Evolutionary conservation across 2,329 filamentous ascomycete genomes (phyloP).

Genomic region (Byssochlamys sp.): DNA sequence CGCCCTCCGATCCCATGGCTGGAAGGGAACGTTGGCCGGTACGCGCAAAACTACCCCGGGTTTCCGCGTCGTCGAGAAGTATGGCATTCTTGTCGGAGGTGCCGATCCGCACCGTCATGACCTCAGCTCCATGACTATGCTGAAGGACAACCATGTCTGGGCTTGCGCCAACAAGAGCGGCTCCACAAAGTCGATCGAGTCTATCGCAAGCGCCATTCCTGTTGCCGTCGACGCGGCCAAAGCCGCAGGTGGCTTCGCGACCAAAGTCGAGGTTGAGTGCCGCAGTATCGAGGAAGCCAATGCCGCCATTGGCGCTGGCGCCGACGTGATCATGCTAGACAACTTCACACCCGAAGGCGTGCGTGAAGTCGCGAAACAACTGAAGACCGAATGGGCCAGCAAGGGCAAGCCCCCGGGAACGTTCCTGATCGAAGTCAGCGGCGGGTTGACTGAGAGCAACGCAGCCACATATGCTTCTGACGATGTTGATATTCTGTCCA

Average conservation of each 20-base stretch:
- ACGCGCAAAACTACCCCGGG: slow-evolving; percentile 96
- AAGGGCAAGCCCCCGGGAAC: slow-evolving; percentile 52
- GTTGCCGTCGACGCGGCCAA: slow-evolving; percentile 77
- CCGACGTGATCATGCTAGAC: slow-evolving; percentile 94
- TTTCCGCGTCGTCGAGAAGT: slow-evolving; percentile 92
- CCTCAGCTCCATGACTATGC: slow-evolving; percentile 89
- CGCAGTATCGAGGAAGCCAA: slow-evolving; percentile 79
- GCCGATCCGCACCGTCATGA: slow-evolving; percentile 89
- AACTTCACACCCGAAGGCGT: slow-evolving; percentile 81
- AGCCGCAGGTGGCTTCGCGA: slow-evolving; percentile 72
- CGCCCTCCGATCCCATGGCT: slow-evolving; percentile 55
- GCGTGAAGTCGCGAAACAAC: slow-evolving; percentile 58
- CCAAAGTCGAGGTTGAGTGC: slow-evolving; percentile 95
- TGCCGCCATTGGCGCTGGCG: slow-evolving; percentile 80
- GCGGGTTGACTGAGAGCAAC: slow-evolving; percentile 77
- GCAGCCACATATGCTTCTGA: slow-evolving; percentile 60
- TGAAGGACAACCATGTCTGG: slow-evolving; percentile 98
- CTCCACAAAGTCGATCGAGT: slow-evolving; percentile 11
- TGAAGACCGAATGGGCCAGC: slow-evolving; percentile 72
- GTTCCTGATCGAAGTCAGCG: slow-evolving; percentile 84
- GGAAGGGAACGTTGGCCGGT: slow-evolving; percentile 75
- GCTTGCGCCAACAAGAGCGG: slow-evolving; percentile 52
- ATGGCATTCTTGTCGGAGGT: slow-evolving; percentile 89
- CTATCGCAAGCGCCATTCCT: slow-evolving; percentile 57
- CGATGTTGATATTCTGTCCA: slow-evolving; percentile 93